Evolutionary conservation across 352 stramenopile species (phyloP), one percentile per base, ranked within the genome.

Genomic region (Phytopythium kandeliae): DNA sequence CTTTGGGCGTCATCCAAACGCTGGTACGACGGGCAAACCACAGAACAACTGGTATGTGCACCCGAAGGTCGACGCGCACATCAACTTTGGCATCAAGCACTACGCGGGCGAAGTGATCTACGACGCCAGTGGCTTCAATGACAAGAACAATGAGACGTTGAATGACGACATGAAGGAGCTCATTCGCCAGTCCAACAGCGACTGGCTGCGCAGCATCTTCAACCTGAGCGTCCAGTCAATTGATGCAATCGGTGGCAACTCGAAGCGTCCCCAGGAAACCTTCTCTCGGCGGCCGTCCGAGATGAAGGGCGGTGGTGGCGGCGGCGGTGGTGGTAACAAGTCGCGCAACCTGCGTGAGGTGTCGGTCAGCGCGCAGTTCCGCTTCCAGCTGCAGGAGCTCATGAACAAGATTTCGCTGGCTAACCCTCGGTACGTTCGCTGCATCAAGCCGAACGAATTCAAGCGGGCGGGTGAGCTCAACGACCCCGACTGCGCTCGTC

Each of bases 91-190:
- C 21, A 95, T 97, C 51, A 86, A 84, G 46, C 86, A 96, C 46
- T 95, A 96, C 36, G 89, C 87, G 15, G 96, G 96, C 28, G 92
- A 98, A 58, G 95, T 99, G 15, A 89, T 96, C 36, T 99, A 99
- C 72, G 97, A 97, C 56, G 95, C 90, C 0, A 97, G 85, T 55
- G 92, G 92, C 30, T 99, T 99, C 65, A 97, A 98, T 28, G 96
- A 99, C 62, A 99, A 99, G 71, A 99, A 99, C 83, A 97, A 98
- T 53, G 97, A 99, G 63, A 98, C 89, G 45, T 58, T 99, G 55
- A 96, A 97, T 55, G 87, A 96, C 56, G 90, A 97, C 50, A 95
- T 96, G 85, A 96, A 96, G 67, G 87, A 97, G 54, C 65, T 97
- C 12, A 89, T 96, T 47, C 86, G 93, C 13, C 74, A 92, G 60